A percentile compares a stretch with the other conserved stretches of the same genome.
Evolutionary conservation across 2,329 filamentous ascomycete species (phyloP).

Genomic region (Neopestalotiopsis sp.): DNA sequence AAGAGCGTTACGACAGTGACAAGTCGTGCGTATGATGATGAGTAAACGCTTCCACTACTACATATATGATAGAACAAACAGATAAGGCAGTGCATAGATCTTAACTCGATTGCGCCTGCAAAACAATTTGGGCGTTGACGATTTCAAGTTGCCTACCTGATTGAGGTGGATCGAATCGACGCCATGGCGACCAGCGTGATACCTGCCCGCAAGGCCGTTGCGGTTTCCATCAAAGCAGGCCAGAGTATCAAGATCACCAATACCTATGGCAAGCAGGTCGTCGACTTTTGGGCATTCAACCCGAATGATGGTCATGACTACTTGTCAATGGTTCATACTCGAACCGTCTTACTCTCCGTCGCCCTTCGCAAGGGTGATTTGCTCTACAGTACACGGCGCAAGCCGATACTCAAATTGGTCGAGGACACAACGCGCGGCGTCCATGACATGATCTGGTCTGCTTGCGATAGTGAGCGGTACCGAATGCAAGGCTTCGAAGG

Average conservation of each 20-base stretch:
- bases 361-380: slow-evolving; percentile 36
- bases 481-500: slow-evolving; percentile 40
- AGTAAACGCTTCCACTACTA: too few species aligned
- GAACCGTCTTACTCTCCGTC: slow-evolving; percentile 38
- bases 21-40: too few species aligned
- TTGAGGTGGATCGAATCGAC: background rate
- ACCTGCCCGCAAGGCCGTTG: slow-evolving; percentile 48
- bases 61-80: too few species aligned
- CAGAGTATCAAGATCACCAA: slow-evolving; percentile 52
- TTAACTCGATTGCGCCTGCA: too few species aligned
- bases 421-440: slow-evolving; percentile 44
- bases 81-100: too few species aligned
- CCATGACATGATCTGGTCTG: slow-evolving; percentile 47
- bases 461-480: slow-evolving; percentile 46
- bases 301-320: slow-evolving; percentile 38
- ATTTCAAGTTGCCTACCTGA: background rate
- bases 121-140: too few species aligned
- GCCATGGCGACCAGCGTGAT: slow-evolving; percentile 30
- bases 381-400: slow-evolving; percentile 42
- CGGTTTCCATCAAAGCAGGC: slow-evolving; percentile 40
- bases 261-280: slow-evolving; percentile 53
- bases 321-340: slow-evolving; percentile 45
- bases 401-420: slow-evolving; percentile 41
- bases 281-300: slow-evolving; percentile 55
- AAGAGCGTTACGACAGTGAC: too few species aligned